Percentiles rank a stretch among this genome's conserved stretches.
These are phyloP conservation scores for Adiantum capillusveneris DNA, from an alignment of 75 land plant genomes.

Conservation along the genomic window DNA sequence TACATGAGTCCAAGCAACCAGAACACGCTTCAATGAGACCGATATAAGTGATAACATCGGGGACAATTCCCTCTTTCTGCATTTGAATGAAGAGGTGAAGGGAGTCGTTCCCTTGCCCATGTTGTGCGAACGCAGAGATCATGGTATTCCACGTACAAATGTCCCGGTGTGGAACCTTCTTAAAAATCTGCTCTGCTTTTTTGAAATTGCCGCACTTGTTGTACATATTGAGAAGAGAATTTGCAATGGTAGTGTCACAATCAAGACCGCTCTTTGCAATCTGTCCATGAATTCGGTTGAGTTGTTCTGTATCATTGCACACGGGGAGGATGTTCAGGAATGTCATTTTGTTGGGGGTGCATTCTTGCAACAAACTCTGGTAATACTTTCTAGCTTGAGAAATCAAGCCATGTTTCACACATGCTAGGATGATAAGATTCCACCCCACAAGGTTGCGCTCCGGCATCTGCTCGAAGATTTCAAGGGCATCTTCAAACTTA, in stretches of 20 bases:
- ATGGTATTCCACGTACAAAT: conserved; percentile 52
- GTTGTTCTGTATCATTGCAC: conserved; percentile 14
- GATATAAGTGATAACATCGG: conserved; percentile 5
- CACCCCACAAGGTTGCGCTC: neutral
- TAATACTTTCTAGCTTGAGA: conserved; percentile 28
- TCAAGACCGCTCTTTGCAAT: conserved; percentile 27
- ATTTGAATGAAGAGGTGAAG: conserved; percentile 13
- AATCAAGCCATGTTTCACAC: conserved; percentile 6
- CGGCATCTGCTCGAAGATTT: neutral
- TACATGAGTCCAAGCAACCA: neutral
- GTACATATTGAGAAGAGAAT: conserved; percentile 43
- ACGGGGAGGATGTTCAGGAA: conserved; percentile 44
- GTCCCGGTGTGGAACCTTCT: conserved; percentile 17
- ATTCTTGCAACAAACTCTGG: conserved; percentile 16
- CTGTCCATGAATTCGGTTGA: conserved; percentile 37
- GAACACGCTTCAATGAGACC: neutral
- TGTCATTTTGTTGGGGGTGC: conserved; percentile 44
- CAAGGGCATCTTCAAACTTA: neutral
- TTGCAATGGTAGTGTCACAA: conserved; percentile 29
- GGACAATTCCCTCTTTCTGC: neutral
- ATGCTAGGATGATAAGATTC: neutral
- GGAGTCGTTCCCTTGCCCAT: conserved; percentile 14
- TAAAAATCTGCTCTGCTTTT: conserved; percentile 14
- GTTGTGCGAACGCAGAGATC: conserved; percentile 31
- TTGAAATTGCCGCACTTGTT: conserved; percentile 11